Base-by-base conservation (phyloP, 176 grass and related monocot species). In the Bothriochloa decipiens region DNA sequence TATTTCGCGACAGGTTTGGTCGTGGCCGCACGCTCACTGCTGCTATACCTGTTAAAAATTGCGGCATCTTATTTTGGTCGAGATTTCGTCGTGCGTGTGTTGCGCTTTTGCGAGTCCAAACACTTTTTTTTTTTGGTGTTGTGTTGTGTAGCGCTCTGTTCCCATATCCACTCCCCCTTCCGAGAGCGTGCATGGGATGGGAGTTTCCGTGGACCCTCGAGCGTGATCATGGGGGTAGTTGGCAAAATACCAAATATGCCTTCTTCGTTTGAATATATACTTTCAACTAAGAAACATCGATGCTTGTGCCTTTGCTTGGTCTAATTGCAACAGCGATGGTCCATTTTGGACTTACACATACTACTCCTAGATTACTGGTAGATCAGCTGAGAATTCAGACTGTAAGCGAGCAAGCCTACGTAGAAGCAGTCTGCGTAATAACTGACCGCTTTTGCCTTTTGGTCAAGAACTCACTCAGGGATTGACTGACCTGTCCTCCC, bases 21-120 rank as follows among this genome's bases (percentile, higher is more conserved):
- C 89, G 92, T 94, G 89, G 80, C 71, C 81, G 92, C 92, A 94
- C 89, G 92, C 77, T n/a, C 89, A 25, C 22, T 61, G 57, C 57
- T 61, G 20, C 69, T 28, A 7, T 53, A 4, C 65, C 70, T 49
- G 74, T 58, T 62, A 70, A 71, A 27, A 17, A 26, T 52, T 13
- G 20, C 22, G 0, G 8, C 4, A 35, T 62, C 0, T 49, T 79
- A 47, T 68, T 49, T 70, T 60, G 42, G 5, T 70, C 63, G 42
- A 16, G 11, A 33, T 74, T 73, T 66, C 45, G 64, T 41, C 57
- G 69, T 50, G 72, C 26, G 80, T 72, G 55, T 36, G 84, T 87
- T 77, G 82, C 46, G 33, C 45, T 41, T 76, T 89, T 36, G 23
- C 33, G 12, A 42, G 27, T n/a, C 76, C 53, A 0, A 11, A 11